Base-by-base conservation (phyloP, 1,284 basidiomycete species). In the Leccinum solheimii region DNA sequence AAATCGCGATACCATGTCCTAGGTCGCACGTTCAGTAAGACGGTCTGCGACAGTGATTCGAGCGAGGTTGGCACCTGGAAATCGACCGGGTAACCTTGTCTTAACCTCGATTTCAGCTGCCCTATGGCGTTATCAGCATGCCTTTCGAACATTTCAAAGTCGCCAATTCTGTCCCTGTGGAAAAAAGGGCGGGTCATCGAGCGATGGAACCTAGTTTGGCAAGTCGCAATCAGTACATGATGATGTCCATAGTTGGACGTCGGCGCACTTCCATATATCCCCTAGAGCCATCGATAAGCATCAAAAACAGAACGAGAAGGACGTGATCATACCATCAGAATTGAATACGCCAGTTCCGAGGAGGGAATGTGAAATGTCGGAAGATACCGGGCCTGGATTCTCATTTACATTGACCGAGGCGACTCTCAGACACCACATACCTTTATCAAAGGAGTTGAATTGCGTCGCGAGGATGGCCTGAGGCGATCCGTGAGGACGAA, bases 291-390 rank as follows among this genome's bases (percentile, higher is more conserved):
- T 23, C 9, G 19, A 53, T 64, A 16, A 65, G 55, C 16, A 30
- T 56, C 23, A 27, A 53, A 34, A 34, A 43, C 30, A 52, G 14
- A 43, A 48, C 26, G 50, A 52, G 26, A 50, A 34, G 19, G 36
- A 53, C 9, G 26, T 2, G 32, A 9, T 4, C 62, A 66, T 61
- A 80, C 85, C 85, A 66, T 87, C 85, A 1, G 83, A 80, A 62
- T 86, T 86, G 66, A 87, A 86, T 1, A 86, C 83, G 0, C 85
- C 86, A 36, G 79, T 79, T 55, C 83, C 83, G 13, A 85, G 74
- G 16, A 85, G 64, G 3, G 77, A 74, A 32, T 67, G 62, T 36
- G 78, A 61, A 51, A 69, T 71, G 5, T 72, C 67, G 23, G 66
- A 64, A n/a, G 65, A 62, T 16, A 66, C 23, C 14, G 64, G 62